Percentiles rank a stretch among this genome's conserved stretches.
These are phyloP conservation scores for Tagetes patula DNA, from an alignment of 129 eudicot genomes.

Conservation along the genomic window DNA sequence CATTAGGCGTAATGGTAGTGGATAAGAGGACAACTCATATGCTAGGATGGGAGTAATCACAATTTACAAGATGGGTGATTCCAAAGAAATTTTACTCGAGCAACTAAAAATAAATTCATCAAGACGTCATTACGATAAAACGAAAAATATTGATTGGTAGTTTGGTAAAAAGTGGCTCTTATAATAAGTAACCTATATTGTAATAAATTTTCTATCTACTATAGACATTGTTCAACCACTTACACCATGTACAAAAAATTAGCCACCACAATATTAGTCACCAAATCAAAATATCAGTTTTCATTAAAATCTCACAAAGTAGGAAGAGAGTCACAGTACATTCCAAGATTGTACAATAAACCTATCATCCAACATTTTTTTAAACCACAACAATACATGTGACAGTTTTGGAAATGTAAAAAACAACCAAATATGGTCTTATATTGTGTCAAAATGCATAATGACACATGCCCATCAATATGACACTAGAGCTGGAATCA, in stretches of 20 bases:
- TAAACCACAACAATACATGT: neutral
- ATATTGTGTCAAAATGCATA: conserved; percentile 22
- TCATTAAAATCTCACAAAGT: neutral
- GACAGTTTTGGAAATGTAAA: conserved; percentile 4
- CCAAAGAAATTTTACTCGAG: too few relatives aligned
- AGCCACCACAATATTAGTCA: neutral
- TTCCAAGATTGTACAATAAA: neutral
- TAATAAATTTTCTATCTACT: too few relatives aligned
- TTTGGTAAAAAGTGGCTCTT: too few relatives aligned
- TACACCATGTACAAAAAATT: neutral
- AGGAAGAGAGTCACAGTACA: conserved; percentile 4
- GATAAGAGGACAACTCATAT: too few relatives aligned
- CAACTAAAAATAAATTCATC: too few relatives aligned
- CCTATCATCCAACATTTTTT: conserved; percentile 11
- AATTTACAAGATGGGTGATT: too few relatives aligned
- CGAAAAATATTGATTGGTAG: too few relatives aligned
- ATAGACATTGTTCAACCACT: too few relatives aligned
- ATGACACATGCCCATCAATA: conserved; percentile 4
- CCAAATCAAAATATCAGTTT: neutral
- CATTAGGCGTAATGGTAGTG: too few relatives aligned
- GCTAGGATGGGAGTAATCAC: too few relatives aligned
- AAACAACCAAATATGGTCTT: neutral
- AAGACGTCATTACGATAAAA: too few relatives aligned
- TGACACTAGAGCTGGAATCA: conserved; percentile 15
- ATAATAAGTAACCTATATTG: too few relatives aligned